Evolutionary conservation across 495 filamentous ascomycete genomes (phyloP).

Genomic region (Aspergillus panamensis): DNA sequence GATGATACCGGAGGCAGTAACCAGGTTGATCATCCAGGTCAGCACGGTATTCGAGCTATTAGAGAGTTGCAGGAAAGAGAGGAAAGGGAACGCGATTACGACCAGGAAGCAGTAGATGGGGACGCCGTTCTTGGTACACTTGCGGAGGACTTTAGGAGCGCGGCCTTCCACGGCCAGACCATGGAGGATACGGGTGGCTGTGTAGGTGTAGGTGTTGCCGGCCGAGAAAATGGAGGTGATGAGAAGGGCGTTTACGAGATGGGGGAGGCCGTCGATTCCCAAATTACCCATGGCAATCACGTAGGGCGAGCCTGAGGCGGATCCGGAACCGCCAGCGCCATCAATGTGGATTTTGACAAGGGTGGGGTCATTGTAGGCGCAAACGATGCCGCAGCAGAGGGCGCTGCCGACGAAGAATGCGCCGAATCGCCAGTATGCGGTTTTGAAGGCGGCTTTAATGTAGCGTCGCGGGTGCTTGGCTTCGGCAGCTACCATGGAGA

Average conservation of each 20-base stretch:
- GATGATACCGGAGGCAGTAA: constrained; percentile 47
- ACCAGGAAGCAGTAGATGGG: constrained; percentile 42
- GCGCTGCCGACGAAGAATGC: constrained; percentile 71
- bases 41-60: constrained; percentile 26
- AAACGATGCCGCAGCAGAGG: constrained; percentile 62
- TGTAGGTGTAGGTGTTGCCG: constrained; percentile 76
- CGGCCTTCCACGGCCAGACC: constrained; percentile 55
- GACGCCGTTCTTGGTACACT: constrained; percentile 40
- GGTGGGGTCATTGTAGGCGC: constrained; percentile 55
- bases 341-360: constrained; percentile 28
- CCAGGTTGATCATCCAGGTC: constrained; percentile 33
- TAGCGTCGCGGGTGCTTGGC: constrained; percentile 60
- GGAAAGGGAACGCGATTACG: constrained; percentile 42
- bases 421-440: constrained; percentile 66
- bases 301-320: constrained; percentile 61
- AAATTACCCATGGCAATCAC: constrained; percentile 58
- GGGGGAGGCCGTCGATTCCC: constrained; percentile 59
- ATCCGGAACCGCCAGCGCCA: constrained; percentile 41
- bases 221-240: constrained; percentile 63
- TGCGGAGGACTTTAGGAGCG: constrained; percentile 50
- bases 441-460: constrained; percentile 59
- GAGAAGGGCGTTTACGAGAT: constrained; percentile 72
- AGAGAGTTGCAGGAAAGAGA: constrained; percentile 43
- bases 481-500: constrained; percentile 75
- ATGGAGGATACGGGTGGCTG: constrained; percentile 58